Conservation (phyloP, 306 rosid genomes). For the Prunus salicina region DNA sequence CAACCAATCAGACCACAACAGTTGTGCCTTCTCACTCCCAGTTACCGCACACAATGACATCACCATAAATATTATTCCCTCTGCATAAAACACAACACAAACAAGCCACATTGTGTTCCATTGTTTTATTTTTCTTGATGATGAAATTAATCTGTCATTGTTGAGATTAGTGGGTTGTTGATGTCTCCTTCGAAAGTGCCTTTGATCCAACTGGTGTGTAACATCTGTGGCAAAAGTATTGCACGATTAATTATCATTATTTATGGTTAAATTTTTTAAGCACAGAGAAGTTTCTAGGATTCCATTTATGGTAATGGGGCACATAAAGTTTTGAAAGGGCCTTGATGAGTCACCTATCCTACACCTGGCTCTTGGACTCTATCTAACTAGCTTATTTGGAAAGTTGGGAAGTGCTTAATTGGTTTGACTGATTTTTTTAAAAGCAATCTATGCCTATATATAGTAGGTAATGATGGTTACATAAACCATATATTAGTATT, state of each 20-base stretch:
- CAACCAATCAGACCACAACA: slow-evolving; percentile 27
- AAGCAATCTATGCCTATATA: slow-evolving; percentile 29
- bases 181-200: slow-evolving; percentile 42
- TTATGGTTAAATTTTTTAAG: slow-evolving; percentile 14
- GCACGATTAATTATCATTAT: slow-evolving; percentile 19
- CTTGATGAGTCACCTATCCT: slow-evolving; percentile 34
- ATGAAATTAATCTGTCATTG: neutral
- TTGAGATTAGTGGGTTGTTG: slow-evolving; percentile 38
- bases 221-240: slow-evolving; percentile 34
- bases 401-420: slow-evolving; percentile 28
- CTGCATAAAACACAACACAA: neutral
- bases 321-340: slow-evolving; percentile 13
- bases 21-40: slow-evolving; percentile 26
- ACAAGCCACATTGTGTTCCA: neutral
- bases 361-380: slow-evolving; percentile 38
- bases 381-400: slow-evolving; percentile 22
- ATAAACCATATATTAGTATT: slow-evolving; percentile 27
- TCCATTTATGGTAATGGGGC: slow-evolving; percentile 46
- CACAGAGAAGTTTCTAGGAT: slow-evolving; percentile 31
- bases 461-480: slow-evolving; percentile 49
- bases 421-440: slow-evolving; percentile 18
- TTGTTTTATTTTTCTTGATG: neutral
- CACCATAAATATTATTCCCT: slow-evolving; percentile 18
- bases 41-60: slow-evolving; percentile 16
- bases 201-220: slow-evolving; percentile 23